These are phyloP conservation scores for Tetrapisispora pingtungensis DNA, from an alignment of 805 yeast genomes.

Conservation along the genomic window DNA sequence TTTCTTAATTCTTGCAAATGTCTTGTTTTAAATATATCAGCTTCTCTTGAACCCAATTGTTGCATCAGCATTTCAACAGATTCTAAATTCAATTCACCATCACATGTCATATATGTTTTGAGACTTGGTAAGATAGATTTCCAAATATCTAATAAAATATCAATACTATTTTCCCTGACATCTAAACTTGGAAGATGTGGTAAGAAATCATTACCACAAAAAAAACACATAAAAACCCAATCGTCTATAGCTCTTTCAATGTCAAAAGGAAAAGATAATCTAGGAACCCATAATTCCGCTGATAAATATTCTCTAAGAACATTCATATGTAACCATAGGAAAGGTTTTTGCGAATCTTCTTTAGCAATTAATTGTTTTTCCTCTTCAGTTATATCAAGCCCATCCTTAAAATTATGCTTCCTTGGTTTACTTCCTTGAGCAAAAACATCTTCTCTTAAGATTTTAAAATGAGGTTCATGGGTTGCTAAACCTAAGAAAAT, in stretches of 20 bases:
- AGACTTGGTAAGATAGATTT: conserved; percentile 55
- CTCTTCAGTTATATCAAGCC: conserved; percentile 48
- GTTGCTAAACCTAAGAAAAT: conserved; percentile 93
- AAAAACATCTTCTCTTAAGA: conserved; percentile 92
- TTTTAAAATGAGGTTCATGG: conserved; percentile 93
- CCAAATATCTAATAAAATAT: conserved; percentile 74
- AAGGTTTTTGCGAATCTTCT: conserved; percentile 55
- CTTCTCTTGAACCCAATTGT: conserved; percentile 63
- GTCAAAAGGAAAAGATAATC: conserved; percentile 66
- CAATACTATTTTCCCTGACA: conserved; percentile 91
- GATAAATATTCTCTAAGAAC: conserved; percentile 81
- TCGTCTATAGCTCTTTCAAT: conserved; percentile 94
- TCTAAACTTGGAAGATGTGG: conserved; percentile 94
- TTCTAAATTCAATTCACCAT: conserved; percentile 68
- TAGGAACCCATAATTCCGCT: conserved; percentile 65
- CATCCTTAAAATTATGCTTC: conserved; percentile 16
- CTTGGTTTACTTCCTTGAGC: conserved; percentile 48
- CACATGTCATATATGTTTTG: conserved; percentile 77
- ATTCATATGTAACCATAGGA: conserved; percentile 86
- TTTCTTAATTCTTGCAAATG: conserved; percentile 62
- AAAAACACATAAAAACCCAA: conserved; percentile 98
- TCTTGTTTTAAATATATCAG: conserved; percentile 60
- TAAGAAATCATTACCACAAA: conserved; percentile 95
- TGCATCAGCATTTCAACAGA: conserved; percentile 65
- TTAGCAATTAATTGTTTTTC: conserved; percentile 33